phyloP scores from a whole-genome alignment of 1,139 yeast species.

The Meyerozyma sp. region DNA sequence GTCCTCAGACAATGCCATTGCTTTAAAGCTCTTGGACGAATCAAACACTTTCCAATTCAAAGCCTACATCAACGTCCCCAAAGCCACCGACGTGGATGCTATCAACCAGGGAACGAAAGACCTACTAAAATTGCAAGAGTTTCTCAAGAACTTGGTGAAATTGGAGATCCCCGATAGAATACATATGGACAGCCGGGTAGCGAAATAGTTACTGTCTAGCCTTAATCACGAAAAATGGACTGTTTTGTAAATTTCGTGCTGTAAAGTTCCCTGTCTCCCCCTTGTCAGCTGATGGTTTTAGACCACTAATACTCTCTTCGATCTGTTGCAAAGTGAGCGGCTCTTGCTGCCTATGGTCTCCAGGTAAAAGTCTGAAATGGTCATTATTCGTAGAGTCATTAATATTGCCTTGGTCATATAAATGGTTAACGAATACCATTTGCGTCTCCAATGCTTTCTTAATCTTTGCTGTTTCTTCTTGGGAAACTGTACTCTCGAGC shows the following conservation, averaged over 20 bases:
- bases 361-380: conserved; percentile 29
- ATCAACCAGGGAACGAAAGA: conserved; percentile 63
- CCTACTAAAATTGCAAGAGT: conserved; percentile 56
- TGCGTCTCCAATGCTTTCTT: conserved; percentile 35
- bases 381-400: conserved; percentile 16
- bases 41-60: conserved; percentile 58
- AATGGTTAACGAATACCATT: conserved; percentile 39
- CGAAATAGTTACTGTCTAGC: conserved; percentile 2
- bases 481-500: conserved; percentile 20
- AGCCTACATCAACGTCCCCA: conserved; percentile 64
- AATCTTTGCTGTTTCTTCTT: conserved; percentile 20
- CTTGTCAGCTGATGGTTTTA: conserved; percentile 15
- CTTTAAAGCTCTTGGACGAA: conserved; percentile 45
- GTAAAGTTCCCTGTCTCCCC: conserved; percentile 21
- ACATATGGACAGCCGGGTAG: conserved; percentile 67
- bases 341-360: conserved; percentile 24
- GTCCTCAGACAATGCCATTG: conserved; percentile 18
- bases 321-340: conserved; percentile 21
- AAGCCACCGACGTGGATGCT: conserved; percentile 70
- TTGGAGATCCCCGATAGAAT: conserved; percentile 73
- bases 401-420: conserved; percentile 24
- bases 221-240: conserved; percentile 9
- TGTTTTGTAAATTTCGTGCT: conserved; percentile 4
- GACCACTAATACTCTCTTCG: conserved; percentile 17
- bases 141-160: conserved; percentile 60